Conservation (phyloP, 164 flowering plant genomes). For the Nymphaea thermarum region DNA sequence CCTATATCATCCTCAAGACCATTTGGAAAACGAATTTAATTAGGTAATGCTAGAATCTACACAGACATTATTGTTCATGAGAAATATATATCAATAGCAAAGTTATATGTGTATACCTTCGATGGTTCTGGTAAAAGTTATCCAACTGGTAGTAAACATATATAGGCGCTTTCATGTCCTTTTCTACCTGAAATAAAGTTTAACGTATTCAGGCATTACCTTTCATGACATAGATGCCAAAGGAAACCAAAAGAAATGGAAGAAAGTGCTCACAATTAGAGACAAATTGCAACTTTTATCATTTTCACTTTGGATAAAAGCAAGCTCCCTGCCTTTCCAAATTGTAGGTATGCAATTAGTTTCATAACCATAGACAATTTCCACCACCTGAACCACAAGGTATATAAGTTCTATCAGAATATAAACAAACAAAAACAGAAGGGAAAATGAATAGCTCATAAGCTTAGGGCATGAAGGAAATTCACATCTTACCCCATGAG, state of each 20-base stretch:
- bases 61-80: not conserved
- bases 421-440: not conserved
- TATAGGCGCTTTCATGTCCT: conserved; percentile 55
- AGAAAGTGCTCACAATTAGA: conserved; percentile 28
- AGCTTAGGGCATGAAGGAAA: not conserved
- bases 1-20: too few species aligned
- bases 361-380: conserved; percentile 69
- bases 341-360: conserved; percentile 39
- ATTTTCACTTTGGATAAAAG: conserved; percentile 36
- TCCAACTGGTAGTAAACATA: conserved; percentile 77
- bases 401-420: not conserved
- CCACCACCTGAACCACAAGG: conserved; percentile 51
- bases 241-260: not conserved
- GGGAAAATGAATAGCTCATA: not conserved
- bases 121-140: conserved; percentile 79
- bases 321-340: conserved; percentile 17
- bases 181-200: conserved; percentile 3
- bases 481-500: conserved; percentile 37
- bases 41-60: too few species aligned
- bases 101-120: conserved; percentile 28
- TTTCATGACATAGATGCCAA: not conserved
- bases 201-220: not conserved
- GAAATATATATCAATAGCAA: not conserved
- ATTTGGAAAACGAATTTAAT: too few species aligned
- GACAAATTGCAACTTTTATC: conserved; percentile 57